Conservation (phyloP, 768 basidiomycete species). For the Hygrophorus russula region DNA sequence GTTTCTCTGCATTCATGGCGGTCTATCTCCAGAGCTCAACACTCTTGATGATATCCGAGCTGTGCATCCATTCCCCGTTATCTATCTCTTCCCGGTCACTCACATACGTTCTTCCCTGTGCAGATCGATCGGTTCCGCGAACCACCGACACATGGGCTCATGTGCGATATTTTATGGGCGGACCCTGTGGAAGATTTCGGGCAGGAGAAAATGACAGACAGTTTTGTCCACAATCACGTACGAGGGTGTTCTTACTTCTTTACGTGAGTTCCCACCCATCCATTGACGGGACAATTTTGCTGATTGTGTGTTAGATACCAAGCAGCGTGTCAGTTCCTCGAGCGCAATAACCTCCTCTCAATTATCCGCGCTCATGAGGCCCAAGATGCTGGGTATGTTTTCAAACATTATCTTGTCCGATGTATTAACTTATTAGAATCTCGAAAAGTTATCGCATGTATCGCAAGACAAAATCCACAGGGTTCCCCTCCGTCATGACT, state of each 20-base stretch:
- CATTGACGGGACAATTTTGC: neutral
- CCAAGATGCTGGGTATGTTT: constrained; percentile 86
- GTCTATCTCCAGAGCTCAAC: constrained; percentile 88
- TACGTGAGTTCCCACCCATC: constrained; percentile 23
- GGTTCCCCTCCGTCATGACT: constrained; percentile 99
- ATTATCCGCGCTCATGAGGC: constrained; percentile 98
- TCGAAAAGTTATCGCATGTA: constrained; percentile 35
- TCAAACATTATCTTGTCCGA: neutral
- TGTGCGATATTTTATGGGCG: constrained; percentile 99
- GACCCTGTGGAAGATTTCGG: constrained; percentile 98
- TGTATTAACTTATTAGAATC: neutral
- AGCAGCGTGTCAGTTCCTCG: constrained; percentile 94
- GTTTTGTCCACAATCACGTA: constrained; percentile 92
- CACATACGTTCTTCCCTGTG: constrained; percentile 1
- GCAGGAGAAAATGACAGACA: constrained; percentile 81
- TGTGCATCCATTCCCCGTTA: constrained; percentile 33
- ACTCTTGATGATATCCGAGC: constrained; percentile 90
- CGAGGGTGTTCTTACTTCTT: constrained; percentile 96
- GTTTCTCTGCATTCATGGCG: constrained; percentile 97
- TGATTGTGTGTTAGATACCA: constrained; percentile 53
- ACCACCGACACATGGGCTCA: constrained; percentile 92
- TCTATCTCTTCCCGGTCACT: neutral
- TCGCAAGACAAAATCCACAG: constrained; percentile 94
- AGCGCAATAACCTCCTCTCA: constrained; percentile 90
- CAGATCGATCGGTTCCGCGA: constrained; percentile 98